Percentiles rank a stretch among this genome's conserved stretches.
phyloP scores from a whole-genome alignment of 2,329 filamentous ascomycete genomes.

The Pseudopyricularia javanii region DNA sequence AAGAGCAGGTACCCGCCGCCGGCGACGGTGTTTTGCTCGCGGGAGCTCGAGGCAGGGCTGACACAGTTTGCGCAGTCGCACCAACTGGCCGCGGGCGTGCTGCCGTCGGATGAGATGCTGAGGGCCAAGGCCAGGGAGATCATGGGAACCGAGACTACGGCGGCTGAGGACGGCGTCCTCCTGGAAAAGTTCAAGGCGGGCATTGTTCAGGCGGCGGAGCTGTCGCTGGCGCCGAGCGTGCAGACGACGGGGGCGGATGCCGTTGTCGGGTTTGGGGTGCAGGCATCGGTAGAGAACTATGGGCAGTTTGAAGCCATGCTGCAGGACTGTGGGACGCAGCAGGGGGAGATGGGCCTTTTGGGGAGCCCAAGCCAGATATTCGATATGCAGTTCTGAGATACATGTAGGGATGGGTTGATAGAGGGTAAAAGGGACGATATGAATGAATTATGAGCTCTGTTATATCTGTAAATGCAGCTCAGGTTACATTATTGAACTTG shows the following conservation, averaged over 20 bases:
- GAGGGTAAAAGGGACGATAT: no score
- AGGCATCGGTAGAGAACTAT: constrained; percentile 5
- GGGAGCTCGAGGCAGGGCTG: constrained; percentile 44
- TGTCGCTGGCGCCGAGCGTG: neutral
- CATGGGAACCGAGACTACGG: constrained; percentile 29
- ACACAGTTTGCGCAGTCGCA: constrained; percentile 31
- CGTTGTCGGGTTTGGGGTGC: neutral
- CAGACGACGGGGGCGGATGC: neutral
- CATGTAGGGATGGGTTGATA: no score
- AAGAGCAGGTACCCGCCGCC: constrained; percentile 30
- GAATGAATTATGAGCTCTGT: no score
- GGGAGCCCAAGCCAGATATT: constrained; percentile 2
- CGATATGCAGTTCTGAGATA: neutral
- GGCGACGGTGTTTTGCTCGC: constrained; percentile 42
- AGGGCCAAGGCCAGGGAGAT: constrained; percentile 34
- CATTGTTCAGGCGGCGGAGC: constrained; percentile 17
- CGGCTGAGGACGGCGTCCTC: constrained; percentile 40
- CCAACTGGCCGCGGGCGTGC: constrained; percentile 20
- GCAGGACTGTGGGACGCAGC: constrained; percentile 11
- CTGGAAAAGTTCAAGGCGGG: constrained; percentile 42
- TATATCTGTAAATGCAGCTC: no score
- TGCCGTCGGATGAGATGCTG: constrained; percentile 36
- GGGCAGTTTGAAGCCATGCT: constrained; percentile 6
- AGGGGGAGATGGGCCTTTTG: constrained; percentile 5
- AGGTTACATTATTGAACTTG: no score